Evolutionary conservation across 2,329 filamentous ascomycete species (phyloP).

Genomic region (Claviceps citrina): DNA sequence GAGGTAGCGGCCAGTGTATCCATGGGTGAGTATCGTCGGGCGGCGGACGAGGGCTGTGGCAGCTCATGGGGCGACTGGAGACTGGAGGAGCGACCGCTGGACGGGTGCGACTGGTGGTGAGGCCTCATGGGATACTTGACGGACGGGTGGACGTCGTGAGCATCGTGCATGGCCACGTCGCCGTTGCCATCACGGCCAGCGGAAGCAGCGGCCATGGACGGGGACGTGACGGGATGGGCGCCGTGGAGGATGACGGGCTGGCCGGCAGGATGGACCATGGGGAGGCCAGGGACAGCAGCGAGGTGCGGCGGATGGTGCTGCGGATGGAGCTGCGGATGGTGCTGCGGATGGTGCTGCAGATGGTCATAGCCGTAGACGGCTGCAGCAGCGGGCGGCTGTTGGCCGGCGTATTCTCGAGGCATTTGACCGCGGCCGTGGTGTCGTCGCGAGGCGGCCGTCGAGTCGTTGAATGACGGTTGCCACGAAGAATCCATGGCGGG

Average conservation of each 20-base stretch:
- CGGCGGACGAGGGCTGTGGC: slow-evolving; percentile 57
- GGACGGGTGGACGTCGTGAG: slow-evolving; percentile 64
- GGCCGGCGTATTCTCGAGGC: slow-evolving; percentile 31
- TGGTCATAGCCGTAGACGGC: slow-evolving; percentile 41
- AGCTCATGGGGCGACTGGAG: slow-evolving; percentile 51
- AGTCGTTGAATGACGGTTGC: slow-evolving; percentile 50
- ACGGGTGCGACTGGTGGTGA: slow-evolving; percentile 59
- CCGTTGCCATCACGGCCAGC: slow-evolving; percentile 56
- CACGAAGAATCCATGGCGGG: slow-evolving; percentile 41
- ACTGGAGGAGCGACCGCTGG: slow-evolving; percentile 35
- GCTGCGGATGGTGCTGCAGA: slow-evolving; percentile 53
- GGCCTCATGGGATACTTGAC: slow-evolving; percentile 75
- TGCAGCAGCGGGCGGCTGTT: slow-evolving; percentile 15
- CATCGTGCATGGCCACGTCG: slow-evolving; percentile 76
- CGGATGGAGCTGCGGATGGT: slow-evolving; percentile 45
- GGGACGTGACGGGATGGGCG: slow-evolving; percentile 36
- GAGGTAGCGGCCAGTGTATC: slow-evolving; percentile 69
- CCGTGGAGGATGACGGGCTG: slow-evolving; percentile 15
- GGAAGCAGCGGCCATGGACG: slow-evolving; percentile 32
- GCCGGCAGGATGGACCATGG: slow-evolving; percentile 17
- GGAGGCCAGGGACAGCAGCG: slow-evolving; percentile 19
- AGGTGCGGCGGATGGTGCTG: slow-evolving; percentile 53
- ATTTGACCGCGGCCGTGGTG: slow-evolving; percentile 39
- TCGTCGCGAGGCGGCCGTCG: slow-evolving; percentile 46
- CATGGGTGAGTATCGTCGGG: slow-evolving; percentile 93